Conservation (phyloP, 2,329 filamentous ascomycete species). For the Neonectria neomacrospora region DNA sequence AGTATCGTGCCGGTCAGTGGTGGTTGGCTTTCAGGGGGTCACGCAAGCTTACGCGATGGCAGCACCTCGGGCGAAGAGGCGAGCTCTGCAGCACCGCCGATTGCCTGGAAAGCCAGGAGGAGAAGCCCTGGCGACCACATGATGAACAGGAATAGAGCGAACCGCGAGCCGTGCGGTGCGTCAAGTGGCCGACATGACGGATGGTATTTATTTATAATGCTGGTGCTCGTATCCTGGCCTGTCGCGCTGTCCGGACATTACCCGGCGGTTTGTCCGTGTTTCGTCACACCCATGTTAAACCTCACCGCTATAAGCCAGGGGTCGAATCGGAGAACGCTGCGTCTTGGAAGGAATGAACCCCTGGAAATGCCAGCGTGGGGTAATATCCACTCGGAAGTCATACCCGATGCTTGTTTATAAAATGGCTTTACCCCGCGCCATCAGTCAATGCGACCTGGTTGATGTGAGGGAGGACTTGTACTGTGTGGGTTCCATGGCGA, state of each 20-base stretch:
- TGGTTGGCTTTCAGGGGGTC: not conserved
- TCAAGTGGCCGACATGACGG: not conserved
- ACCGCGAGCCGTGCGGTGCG: too few species aligned
- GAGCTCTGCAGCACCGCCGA: not conserved
- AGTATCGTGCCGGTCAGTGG: not conserved
- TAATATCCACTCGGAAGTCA: not conserved
- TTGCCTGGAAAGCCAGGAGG: not conserved
- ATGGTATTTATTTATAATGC: not conserved
- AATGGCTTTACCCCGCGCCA: not conserved
- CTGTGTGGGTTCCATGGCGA: too few species aligned
- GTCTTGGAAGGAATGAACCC: not conserved
- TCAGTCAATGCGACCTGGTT: not conserved
- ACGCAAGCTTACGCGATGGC: not conserved
- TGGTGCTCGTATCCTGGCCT: not conserved
- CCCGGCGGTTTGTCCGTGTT: too few species aligned
- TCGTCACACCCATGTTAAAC: not conserved
- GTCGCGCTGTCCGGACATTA: not conserved
- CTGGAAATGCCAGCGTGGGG: not conserved
- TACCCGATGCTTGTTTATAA: not conserved
- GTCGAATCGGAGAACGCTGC: not conserved
- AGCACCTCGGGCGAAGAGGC: not conserved
- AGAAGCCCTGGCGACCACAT: not conserved
- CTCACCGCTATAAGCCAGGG: not conserved
- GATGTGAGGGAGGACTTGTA: too few species aligned
- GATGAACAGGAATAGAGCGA: not conserved